Evolutionary conservation across 306 rosid species (phyloP), one percentile per base, ranked within the genome.

Genomic region (Vicia sativa): DNA sequence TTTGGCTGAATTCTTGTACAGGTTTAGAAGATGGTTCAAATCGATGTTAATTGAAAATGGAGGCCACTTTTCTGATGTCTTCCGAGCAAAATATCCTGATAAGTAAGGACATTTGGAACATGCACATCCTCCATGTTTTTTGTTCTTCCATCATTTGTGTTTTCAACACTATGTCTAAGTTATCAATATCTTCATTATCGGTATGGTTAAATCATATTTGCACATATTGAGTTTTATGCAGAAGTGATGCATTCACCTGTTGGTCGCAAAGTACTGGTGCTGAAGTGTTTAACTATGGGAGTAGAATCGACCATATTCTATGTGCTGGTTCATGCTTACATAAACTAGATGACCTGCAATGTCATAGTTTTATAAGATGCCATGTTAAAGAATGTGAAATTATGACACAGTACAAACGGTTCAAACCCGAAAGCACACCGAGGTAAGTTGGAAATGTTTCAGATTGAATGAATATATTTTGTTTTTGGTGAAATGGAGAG

Each of bases 181-280:
- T 13, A 68, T 41, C 37, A 31, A 44, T 34, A 7, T 65, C 58
- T 65, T 65, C 28, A 14, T 54, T 68, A 53, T 25, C 65, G 25
- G 15, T 45, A 60, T 49, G 42, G 41, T 57, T 73, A 41, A 11
- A 9, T 63, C 14, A 6, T 74, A 65, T 49, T 34, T 69, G 29
- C 65, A 11, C 25, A 34, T 62, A 13, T 42, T 66, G 70, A 60
- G 13, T 58, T 69, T 69, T 74, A 43, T 74, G 80, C 90, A 78
- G 96, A 80, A 83, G 69, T 66, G 97, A 83, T 35, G 96, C 92
- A 61, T 90, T 85, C 80, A 93, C 97, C 37, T 93, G 96, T 71
- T 93, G 99, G 97, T 67, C 96, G 5, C 97, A 88, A 85, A 93
- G 55, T 79, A 75, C 96, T 26, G 99, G 97, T 42, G 97, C 96